Evolutionary conservation across 2,329 filamentous ascomycete genomes (phyloP), one percentile per base, ranked within the genome.

Genomic region (Pseudogymnoascus sp.): DNA sequence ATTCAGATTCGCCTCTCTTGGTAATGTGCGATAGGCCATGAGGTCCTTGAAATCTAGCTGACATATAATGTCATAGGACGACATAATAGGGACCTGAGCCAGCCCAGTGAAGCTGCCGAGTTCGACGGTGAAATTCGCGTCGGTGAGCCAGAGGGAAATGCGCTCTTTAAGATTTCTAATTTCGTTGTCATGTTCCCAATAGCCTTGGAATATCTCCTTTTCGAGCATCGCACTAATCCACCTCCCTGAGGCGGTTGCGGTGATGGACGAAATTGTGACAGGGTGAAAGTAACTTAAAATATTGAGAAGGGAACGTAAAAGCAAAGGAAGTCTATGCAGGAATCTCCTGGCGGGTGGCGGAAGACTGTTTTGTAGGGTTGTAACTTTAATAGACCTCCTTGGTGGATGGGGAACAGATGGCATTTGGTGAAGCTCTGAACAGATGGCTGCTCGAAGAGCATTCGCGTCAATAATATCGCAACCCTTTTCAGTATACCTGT

Each of bases 241-340:
- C 62, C 76, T 75, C 0, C 81, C 81, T 5, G 80, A 82, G 0
- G 78, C 77, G 4, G 78, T 79, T 1, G 77, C 76, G 25, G 76
- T 81, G 55, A 84, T 74, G 0, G 80, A 81, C n/a, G 74, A 69
- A 64, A 83, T 78, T 43, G 71, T 73, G 59, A 83, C 75, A 0
- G 80, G 78, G 64, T 83, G 81, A 63, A 83, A 81, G 65, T 83
- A 81, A 64, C 76, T 78, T 3, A 83, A 69, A 0, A 79, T 77
- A 23, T 74, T 77, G 0, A 83, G 74, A 5, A 82, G 74, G 0
- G 80, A 65, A 14, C 81, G 76, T 6, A 80, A 74, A 2, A 83
- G 72, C 61, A 83, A 75, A 0, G 81, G 81, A 4, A 82, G 68
- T 8, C 80, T 75, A 68, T 83, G 81, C 21, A 81, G 59, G 63